Base-by-base conservation (phyloP, 208 protist genomes). In the Trichomonas gallinae region DNA sequence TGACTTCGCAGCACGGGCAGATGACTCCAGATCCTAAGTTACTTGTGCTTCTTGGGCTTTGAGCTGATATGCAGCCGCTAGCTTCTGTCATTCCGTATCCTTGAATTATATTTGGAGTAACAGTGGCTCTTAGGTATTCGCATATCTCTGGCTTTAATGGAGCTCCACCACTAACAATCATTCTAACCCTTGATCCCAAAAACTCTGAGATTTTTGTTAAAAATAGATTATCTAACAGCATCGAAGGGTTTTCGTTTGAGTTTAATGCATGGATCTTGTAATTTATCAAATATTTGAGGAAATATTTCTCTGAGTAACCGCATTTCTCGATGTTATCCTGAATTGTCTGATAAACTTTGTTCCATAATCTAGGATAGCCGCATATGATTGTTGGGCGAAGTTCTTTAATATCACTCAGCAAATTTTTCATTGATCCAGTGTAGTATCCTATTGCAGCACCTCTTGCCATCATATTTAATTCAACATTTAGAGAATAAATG, bases 41-140 rank as follows among this genome's bases (percentile, higher is more conserved):
- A n/a, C 51, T 45, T 34, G 89, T 85, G 11, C 85, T 23, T 21
- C 44, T 34, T 0, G 58, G 34, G 0, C 26, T 42, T 49, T 97
- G 44, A 17, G 96, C 81, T 42, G 91, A 63, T 0, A 87, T 31
- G 40, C 49, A 38, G 17, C 36, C 89, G 34, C 23, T 51, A 0
- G 40, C 13, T 96, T 51, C 89, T 38, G 49, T 96, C 17, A 81
- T 31, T 72, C 44, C 89, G 40, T 96, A 96, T 3, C 89, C 44
- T 96, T 96, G 46, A 44, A 51, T 44, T 63, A 72, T 81, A 96
- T 96, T 96, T 96, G 89, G 89, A 9, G 49, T 40, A 48, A 72
- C 31, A 26, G 36, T 44, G 4, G 46, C 46, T 44, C 26, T 36
- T 45, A 96, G 26, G 34, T 44, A 96, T 63, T 96, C 40, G 89